Evolutionary conservation across 2,329 filamentous ascomycete genomes (phyloP).

Genomic region (Ambrosiella xylebori): DNA sequence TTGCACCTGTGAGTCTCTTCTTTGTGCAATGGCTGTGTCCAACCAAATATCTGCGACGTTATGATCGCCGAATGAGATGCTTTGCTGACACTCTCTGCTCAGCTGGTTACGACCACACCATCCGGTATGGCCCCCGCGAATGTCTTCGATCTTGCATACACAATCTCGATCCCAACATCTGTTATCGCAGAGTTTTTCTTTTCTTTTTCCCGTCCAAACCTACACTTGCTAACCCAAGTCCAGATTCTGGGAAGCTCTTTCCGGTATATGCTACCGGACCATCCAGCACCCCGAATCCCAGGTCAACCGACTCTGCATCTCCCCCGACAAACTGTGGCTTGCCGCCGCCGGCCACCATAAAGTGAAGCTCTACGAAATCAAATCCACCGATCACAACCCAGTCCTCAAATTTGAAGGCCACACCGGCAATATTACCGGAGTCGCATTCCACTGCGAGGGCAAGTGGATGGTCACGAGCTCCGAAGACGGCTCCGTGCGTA

Average conservation of each 20-base stretch:
- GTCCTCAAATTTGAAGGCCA: slow-evolving; percentile 91
- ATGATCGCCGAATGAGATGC: slow-evolving; percentile 1
- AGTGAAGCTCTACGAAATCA: slow-evolving; percentile 97
- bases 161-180: neutral
- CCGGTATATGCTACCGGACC: slow-evolving; percentile 91
- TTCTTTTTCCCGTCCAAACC: slow-evolving; percentile 3
- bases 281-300: slow-evolving; percentile 97
- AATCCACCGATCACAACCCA: slow-evolving; percentile 89
- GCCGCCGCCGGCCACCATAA: slow-evolving; percentile 65
- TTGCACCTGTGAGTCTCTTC: slow-evolving; percentile 35
- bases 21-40: neutral
- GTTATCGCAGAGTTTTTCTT: slow-evolving; percentile 9
- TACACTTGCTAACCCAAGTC: neutral
- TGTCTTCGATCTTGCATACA: neutral
- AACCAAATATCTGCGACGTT: neutral
- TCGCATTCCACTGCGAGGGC: slow-evolving; percentile 94
- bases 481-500: slow-evolving; percentile 91
- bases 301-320: slow-evolving; percentile 95
- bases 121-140: slow-evolving; percentile 27
- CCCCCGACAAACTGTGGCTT: slow-evolving; percentile 90
- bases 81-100: neutral
- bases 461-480: slow-evolving; percentile 99
- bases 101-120: slow-evolving; percentile 48
- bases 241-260: slow-evolving; percentile 96
- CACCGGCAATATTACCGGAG: slow-evolving; percentile 86